Evolutionary conservation across 106 monocot species (phyloP).

Genomic region (Xerophyta viscosa): DNA sequence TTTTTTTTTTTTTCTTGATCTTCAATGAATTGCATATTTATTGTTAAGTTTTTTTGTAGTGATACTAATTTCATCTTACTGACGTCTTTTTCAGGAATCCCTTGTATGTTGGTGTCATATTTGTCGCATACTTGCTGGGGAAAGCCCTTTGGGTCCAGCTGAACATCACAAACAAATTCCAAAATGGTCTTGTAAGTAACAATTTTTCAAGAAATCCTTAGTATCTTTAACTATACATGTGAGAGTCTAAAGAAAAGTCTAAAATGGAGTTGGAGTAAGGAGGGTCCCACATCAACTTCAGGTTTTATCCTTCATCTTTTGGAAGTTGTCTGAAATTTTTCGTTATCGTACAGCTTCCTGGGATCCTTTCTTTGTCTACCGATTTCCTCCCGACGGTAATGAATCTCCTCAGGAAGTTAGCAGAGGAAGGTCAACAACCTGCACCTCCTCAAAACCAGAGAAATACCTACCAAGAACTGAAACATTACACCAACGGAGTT

Average conservation of each 20-base stretch:
- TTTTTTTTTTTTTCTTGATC: too few species aligned
- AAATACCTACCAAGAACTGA: conserved; percentile 31
- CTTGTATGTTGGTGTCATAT: conserved; percentile 67
- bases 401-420: conserved; percentile 83
- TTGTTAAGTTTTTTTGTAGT: neutral
- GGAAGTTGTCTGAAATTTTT: neutral
- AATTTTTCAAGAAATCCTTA: neutral
- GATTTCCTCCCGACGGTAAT: conserved; percentile 83
- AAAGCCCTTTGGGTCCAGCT: conserved; percentile 98
- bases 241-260: too few species aligned
- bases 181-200: conserved; percentile 76
- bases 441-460: conserved; percentile 22
- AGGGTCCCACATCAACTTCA: too few species aligned
- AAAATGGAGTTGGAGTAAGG: too few species aligned
- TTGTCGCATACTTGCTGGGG: conserved; percentile 61
- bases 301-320: neutral
- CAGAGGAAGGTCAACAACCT: conserved; percentile 68
- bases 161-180: conserved; percentile 72
- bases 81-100: conserved; percentile 41
- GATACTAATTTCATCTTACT: neutral
- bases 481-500: conserved; percentile 23
- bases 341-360: conserved; percentile 55
- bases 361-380: conserved; percentile 64
- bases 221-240: too few species aligned
- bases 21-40: too few species aligned